Base-by-base conservation (phyloP, 1,284 basidiomycete genomes). In the Malassezia restricta region DNA sequence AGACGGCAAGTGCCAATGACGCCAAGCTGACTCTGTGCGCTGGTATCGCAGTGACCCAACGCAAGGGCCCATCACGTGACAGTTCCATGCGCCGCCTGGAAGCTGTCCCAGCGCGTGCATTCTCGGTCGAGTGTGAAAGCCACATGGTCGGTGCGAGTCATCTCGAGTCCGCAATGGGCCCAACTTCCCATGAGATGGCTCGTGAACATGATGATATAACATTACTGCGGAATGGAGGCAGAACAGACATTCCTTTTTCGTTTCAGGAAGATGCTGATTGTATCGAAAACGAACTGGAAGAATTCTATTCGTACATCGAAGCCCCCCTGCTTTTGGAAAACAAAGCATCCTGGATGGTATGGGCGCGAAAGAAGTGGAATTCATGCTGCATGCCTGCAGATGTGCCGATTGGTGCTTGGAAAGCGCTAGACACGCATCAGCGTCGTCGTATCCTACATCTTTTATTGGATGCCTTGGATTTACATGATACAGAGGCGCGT, bases 221-320 rank as follows among this genome's bases (percentile, higher is more conserved):
- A 35, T 35, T 12, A 35, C 15, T 35, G 33, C 33, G 33, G 33
- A 35, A 12, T 15, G 11, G 5, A 24, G 20, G 11, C 15, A 35
- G 15, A 35, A 35, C 33, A 12, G 33, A 5, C 20, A 31, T 53
- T 32, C n/a, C 40, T 29, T 71, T 66, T 37, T 59, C 68, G 15
- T 54, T 66, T 8, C 51, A 70, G 24, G 71, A 73, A 28, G 92
- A 98, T 72, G 87, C 92, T 66, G 89, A 96, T 74, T 87, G 85
- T 14, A 82, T 95, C 40, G 84, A 91, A 78, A 86, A 87, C 65
- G 94, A 96, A 75, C 84, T 99, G 42, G 87, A 96, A 60, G 94
- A 98, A 75, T 96, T 98, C 76, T 98, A 94, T 76, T 89, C 89
- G 27, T 98, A 95, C 76, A 84, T 92, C 53, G 92, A 98, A 76